Evolutionary conservation across 768 basidiomycete species (phyloP).

Genomic region (Hirschioporus abietinus): DNA sequence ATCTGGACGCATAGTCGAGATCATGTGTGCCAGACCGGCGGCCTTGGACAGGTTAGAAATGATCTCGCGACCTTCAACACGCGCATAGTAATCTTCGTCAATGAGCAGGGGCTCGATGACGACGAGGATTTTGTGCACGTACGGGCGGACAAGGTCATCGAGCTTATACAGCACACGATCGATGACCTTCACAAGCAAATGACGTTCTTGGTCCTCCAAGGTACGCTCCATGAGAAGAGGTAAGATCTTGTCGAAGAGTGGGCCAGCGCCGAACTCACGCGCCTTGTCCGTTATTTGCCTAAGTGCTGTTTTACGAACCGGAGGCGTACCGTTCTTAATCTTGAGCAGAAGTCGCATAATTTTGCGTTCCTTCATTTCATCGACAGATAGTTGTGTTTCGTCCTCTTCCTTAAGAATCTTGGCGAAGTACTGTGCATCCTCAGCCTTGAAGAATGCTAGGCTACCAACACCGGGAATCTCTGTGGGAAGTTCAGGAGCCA

Average conservation of each 20-base stretch:
- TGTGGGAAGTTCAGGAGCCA: conserved; percentile 89
- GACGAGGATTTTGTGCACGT: conserved; percentile 98
- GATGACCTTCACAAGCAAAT: conserved; percentile 97
- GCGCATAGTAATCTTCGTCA: conserved; percentile 95
- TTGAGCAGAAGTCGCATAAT: conserved; percentile 97
- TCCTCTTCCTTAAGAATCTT: conserved; percentile 96
- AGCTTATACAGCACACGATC: conserved; percentile 98
- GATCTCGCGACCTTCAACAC: conserved; percentile 98
- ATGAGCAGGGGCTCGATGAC: conserved; percentile 99
- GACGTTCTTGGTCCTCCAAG: conserved; percentile 96
- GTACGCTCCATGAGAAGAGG: conserved; percentile 98
- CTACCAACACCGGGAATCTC: conserved; percentile 98
- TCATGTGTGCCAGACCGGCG: conserved; percentile 99
- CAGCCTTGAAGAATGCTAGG: conserved; percentile 96
- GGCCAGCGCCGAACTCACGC: conserved; percentile 96
- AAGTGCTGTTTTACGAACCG: conserved; percentile 95
- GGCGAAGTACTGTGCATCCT: conserved; percentile 97
- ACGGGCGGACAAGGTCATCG: conserved; percentile 96
- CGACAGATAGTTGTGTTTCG: conserved; percentile 86
- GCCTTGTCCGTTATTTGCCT: conserved; percentile 99
- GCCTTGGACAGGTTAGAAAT: conserved; percentile 99
- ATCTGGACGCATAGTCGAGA: conserved; percentile 99
- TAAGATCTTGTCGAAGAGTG: conserved; percentile 97
- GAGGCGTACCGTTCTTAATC: conserved; percentile 99
- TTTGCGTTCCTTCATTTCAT: conserved; percentile 99